Percentiles rank a stretch among this genome's conserved stretches.
phyloP scores from a whole-genome alignment of 2,329 filamentous ascomycete species.

The Aplosporella prunicola region DNA sequence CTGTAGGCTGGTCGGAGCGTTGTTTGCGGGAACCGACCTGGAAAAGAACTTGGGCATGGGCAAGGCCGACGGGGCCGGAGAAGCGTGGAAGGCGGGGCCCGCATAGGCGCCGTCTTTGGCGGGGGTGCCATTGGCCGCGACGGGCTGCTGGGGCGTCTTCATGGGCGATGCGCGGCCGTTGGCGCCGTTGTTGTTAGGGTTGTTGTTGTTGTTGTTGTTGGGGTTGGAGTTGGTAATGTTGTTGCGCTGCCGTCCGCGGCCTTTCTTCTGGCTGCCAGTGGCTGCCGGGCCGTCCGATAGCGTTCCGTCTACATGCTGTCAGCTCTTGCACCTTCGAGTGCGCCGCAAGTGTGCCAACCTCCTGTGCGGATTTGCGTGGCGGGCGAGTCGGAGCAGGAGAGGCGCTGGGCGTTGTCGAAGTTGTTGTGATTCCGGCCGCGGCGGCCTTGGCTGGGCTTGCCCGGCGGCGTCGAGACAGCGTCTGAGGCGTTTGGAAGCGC shows the following conservation, averaged over 20 bases:
- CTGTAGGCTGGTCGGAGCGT: slow-evolving; percentile 34
- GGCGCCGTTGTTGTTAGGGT: not conserved
- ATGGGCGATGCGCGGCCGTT: slow-evolving; percentile 5
- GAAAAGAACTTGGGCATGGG: slow-evolving; percentile 85
- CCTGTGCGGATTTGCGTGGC: slow-evolving; percentile 14
- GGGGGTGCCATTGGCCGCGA: slow-evolving; percentile 21
- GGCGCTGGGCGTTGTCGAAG: slow-evolving; percentile 15
- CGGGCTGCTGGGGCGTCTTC: slow-evolving; percentile 1
- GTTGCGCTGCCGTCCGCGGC: slow-evolving; percentile 2
- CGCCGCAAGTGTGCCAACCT: slow-evolving; percentile 12
- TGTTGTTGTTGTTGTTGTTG: not conserved
- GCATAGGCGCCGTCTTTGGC: slow-evolving; percentile 59
- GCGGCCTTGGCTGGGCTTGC: slow-evolving; percentile 22
- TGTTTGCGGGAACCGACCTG: slow-evolving; percentile 62
- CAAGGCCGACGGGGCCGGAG: slow-evolving; percentile 79
- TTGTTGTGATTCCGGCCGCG: slow-evolving; percentile 25
- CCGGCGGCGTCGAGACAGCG: slow-evolving; percentile 15
- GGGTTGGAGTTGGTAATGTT: slow-evolving; percentile 1
- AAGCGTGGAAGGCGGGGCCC: slow-evolving; percentile 89
- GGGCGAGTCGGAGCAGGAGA: slow-evolving; percentile 6
- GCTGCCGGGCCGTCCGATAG: slow-evolving; percentile 23
- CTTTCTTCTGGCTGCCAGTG: slow-evolving; percentile 1
- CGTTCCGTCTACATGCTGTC: slow-evolving; percentile 34
- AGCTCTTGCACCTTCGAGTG: not conserved
- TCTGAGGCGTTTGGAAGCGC: slow-evolving; percentile 19